Conservation (phyloP, 345 rosid species). For the Eucalyptus regnans region DNA sequence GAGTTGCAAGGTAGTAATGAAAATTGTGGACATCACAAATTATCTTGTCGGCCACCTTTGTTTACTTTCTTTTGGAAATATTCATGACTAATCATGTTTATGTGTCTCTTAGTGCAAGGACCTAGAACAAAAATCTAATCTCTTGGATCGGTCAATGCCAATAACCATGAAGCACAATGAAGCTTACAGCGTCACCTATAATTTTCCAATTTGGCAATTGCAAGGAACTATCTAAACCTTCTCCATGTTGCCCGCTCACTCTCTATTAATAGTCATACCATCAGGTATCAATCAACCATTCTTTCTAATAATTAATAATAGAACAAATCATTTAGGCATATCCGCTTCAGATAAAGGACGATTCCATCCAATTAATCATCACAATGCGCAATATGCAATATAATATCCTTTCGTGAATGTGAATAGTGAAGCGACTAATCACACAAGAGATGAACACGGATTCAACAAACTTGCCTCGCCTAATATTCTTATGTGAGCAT, state of each 20-base stretch:
- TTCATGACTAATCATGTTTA: neutral
- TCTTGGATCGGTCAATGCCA: neutral
- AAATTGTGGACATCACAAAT: neutral
- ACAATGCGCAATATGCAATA: neutral
- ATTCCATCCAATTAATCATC: neutral
- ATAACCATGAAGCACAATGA: neutral
- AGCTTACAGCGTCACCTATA: neutral
- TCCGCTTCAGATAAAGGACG: neutral
- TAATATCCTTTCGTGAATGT: neutral
- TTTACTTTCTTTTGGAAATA: neutral
- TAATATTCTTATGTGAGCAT: neutral
- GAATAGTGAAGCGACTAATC: neutral
- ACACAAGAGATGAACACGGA: neutral
- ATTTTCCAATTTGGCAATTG: neutral
- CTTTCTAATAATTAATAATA: neutral
- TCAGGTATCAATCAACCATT: neutral
- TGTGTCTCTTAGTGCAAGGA: neutral
- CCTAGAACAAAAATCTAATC: neutral
- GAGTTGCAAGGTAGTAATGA: neutral
- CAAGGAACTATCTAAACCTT: neutral
- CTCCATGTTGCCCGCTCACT: neutral
- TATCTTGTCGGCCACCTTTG: neutral
- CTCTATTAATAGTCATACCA: neutral
- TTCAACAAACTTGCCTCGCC: neutral
- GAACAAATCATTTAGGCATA: neutral